phyloP scores from a whole-genome alignment of 2,329 filamentous ascomycete genomes.

The Grosmannia clavigera region DNA sequence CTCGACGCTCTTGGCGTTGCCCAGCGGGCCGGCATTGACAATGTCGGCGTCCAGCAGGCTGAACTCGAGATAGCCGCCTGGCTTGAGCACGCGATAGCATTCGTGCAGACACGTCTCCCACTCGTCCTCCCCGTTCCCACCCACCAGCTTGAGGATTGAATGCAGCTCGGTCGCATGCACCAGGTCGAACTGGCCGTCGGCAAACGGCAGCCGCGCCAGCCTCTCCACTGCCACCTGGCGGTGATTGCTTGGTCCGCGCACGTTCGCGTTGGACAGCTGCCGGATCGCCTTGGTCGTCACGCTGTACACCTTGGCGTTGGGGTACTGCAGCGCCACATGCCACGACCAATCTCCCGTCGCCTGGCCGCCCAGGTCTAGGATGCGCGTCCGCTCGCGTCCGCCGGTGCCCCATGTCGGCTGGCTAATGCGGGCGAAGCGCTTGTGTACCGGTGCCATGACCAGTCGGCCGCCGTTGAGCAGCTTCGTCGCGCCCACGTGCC shows the following conservation, averaged over 20 bases:
- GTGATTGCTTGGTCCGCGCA: slow-evolving; percentile 80
- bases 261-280: slow-evolving; percentile 59
- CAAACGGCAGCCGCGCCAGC: slow-evolving; percentile 74
- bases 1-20: slow-evolving; percentile 75
- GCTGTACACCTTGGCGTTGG: slow-evolving; percentile 76
- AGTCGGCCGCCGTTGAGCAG: slow-evolving; percentile 52
- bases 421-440: slow-evolving; percentile 41
- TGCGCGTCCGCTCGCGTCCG: slow-evolving; percentile 42
- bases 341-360: slow-evolving; percentile 89
- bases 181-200: slow-evolving; percentile 76
- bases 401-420: slow-evolving; percentile 41
- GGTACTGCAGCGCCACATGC: slow-evolving; percentile 79
- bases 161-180: slow-evolving; percentile 83
- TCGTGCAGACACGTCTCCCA: slow-evolving; percentile 78
- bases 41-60: slow-evolving; percentile 82
- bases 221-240: slow-evolving; percentile 66
- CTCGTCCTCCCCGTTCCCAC: slow-evolving; percentile 62
- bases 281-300: slow-evolving; percentile 60
- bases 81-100: slow-evolving; percentile 83
- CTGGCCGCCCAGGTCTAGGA: slow-evolving; percentile 80
- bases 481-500: slow-evolving; percentile 50
- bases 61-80: slow-evolving; percentile 87
- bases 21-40: slow-evolving; percentile 67
- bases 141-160: slow-evolving; percentile 63
- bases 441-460: slow-evolving; percentile 50